A percentile compares a stretch with the other conserved stretches of the same genome.
These are phyloP conservation scores for Termitomyces sp. DNA, from an alignment of 768 basidiomycete genomes.

Conservation along the genomic window DNA sequence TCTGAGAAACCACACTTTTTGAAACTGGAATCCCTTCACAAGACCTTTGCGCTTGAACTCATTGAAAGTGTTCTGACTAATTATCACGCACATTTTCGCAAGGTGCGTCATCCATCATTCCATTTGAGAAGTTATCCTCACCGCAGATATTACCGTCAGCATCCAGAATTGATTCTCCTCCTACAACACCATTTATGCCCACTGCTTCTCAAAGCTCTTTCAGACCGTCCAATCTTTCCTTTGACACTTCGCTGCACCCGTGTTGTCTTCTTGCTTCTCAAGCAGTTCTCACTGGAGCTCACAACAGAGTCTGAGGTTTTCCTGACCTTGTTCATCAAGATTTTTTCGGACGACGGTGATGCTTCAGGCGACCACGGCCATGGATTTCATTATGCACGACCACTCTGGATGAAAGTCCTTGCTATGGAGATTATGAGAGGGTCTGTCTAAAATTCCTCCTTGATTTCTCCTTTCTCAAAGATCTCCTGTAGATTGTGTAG, in stretches of 20 bases:
- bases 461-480: neutral
- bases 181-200: slow-evolving; percentile 89
- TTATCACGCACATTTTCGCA: slow-evolving; percentile 80
- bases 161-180: slow-evolving; percentile 78
- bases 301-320: slow-evolving; percentile 85
- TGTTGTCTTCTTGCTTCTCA: slow-evolving; percentile 89
- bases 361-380: slow-evolving; percentile 18
- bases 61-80: slow-evolving; percentile 96
- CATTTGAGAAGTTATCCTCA: neutral
- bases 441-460: slow-evolving; percentile 26
- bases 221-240: slow-evolving; percentile 80
- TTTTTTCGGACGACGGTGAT: slow-evolving; percentile 51
- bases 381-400: slow-evolving; percentile 34
- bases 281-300: slow-evolving; percentile 83
- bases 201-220: slow-evolving; percentile 78
- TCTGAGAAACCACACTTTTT: slow-evolving; percentile 78
- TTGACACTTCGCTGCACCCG: slow-evolving; percentile 87
- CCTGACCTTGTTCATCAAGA: slow-evolving; percentile 64
- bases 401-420: slow-evolving; percentile 85
- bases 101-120: slow-evolving; percentile 38
- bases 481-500: slow-evolving; percentile 54
- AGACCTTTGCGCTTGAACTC: slow-evolving; percentile 95
- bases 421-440: slow-evolving; percentile 92
- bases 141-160: slow-evolving; percentile 37
- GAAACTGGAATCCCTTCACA: slow-evolving; percentile 75